Percentiles rank a stretch among this genome's conserved stretches.
Evolutionary conservation across 306 rosid species (phyloP).

Genomic region (Mucuna pruriens): DNA sequence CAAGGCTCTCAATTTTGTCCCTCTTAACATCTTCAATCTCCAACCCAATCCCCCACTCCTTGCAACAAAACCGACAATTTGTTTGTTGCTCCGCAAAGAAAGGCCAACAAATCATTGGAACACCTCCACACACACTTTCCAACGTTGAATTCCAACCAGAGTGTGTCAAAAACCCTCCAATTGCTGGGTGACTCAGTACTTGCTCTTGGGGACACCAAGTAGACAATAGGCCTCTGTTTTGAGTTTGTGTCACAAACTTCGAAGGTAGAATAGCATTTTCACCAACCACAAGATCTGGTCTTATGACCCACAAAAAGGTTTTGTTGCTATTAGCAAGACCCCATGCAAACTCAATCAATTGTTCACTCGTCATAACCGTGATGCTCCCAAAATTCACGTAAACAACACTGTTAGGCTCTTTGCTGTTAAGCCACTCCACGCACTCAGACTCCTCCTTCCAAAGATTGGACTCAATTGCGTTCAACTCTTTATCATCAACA

Average conservation of each 20-base stretch:
- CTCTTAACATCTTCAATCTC: constrained; percentile 64
- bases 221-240: constrained; percentile 43
- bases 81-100: constrained; percentile 79
- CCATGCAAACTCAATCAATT: constrained; percentile 69
- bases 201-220: constrained; percentile 70
- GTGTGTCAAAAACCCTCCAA: constrained; percentile 71
- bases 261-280: constrained; percentile 42
- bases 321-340: constrained; percentile 63
- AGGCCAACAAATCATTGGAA: constrained; percentile 82
- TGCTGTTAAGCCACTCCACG: constrained; percentile 58
- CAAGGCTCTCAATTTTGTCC: constrained; percentile 48
- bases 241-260: constrained; percentile 47
- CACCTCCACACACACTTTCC: constrained; percentile 65
- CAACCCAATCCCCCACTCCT: constrained; percentile 72
- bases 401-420: constrained; percentile 52
- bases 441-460: constrained; percentile 67
- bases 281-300: constrained; percentile 63
- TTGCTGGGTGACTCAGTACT: constrained; percentile 52
- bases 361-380: constrained; percentile 58
- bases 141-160: constrained; percentile 77
- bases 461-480: constrained; percentile 52
- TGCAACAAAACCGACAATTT: constrained; percentile 57
- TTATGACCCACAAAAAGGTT: constrained; percentile 56
- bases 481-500: constrained; percentile 11
- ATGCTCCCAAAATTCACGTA: constrained; percentile 79